Percentiles rank a stretch among this genome's conserved stretches.
phyloP scores from a whole-genome alignment of 2,329 filamentous ascomycete genomes.

The Biscogniauxia mediterranea region DNA sequence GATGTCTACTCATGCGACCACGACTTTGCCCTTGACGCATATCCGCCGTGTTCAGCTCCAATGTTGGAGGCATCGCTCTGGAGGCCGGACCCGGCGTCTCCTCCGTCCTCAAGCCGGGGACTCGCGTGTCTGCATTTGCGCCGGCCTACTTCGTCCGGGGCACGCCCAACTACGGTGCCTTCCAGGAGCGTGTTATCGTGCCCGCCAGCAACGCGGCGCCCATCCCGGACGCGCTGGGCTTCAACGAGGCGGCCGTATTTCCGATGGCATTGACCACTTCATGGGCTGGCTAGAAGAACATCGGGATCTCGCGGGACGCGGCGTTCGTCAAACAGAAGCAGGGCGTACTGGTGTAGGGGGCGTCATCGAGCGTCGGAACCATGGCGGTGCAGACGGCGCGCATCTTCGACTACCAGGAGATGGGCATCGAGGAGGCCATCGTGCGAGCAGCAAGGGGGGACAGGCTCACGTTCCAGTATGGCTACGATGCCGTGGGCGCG shows the following conservation, averaged over 20 bases:
- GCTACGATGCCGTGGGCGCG: slow-evolving; percentile 41
- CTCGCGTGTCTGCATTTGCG: slow-evolving; percentile 39
- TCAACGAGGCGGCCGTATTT: slow-evolving; percentile 40
- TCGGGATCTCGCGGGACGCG: too few relatives aligned
- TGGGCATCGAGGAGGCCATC: too few relatives aligned
- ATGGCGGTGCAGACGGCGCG: slow-evolving; percentile 43
- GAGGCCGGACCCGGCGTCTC: slow-evolving; percentile 41
- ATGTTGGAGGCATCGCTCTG: slow-evolving; percentile 43
- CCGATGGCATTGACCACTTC: slow-evolving; percentile 39
- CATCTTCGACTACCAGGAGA: too few relatives aligned
- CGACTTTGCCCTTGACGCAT: slow-evolving; percentile 40
- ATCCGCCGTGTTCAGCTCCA: slow-evolving; percentile 44
- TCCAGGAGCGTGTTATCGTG: slow-evolving; percentile 43
- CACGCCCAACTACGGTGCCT: slow-evolving; percentile 45
- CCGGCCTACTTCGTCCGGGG: slow-evolving; percentile 41
- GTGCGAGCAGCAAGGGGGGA: slow-evolving; percentile 22
- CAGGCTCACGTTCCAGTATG: slow-evolving; percentile 37
- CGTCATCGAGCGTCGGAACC: slow-evolving; percentile 41
- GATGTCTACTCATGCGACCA: slow-evolving; percentile 41
- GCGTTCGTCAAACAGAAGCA: too few relatives aligned
- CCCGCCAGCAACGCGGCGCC: slow-evolving; percentile 40
- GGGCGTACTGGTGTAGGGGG: too few relatives aligned
- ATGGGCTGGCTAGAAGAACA: slow-evolving; percentile 29
- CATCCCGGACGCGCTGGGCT: slow-evolving; percentile 37
- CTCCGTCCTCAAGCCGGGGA: slow-evolving; percentile 17